Conservation (phyloP, 2,329 filamentous ascomycete genomes). For the Aspergillus niger region DNA sequence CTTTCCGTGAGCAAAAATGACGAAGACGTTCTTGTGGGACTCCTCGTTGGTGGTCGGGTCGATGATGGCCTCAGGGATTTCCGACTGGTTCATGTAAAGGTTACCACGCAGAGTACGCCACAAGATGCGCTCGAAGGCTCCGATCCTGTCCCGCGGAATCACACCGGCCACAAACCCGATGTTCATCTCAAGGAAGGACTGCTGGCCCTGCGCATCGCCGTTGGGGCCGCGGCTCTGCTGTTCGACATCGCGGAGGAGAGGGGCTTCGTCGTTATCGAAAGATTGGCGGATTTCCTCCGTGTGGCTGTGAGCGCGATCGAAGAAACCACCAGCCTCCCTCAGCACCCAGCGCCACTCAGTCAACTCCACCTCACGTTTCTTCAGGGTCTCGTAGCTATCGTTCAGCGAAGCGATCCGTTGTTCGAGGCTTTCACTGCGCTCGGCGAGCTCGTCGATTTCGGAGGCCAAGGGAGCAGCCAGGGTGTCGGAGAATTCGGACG, state of each 20-base stretch:
- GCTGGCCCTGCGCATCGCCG: conserved; percentile 66
- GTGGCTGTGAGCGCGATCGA: conserved; percentile 92
- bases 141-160: conserved; percentile 88
- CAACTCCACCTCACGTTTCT: conserved; percentile 95
- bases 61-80: conserved; percentile 90
- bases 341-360: conserved; percentile 99
- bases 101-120: conserved; percentile 98
- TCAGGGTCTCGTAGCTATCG: conserved; percentile 97
- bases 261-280: conserved; percentile 83
- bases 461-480: conserved; percentile 85
- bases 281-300: conserved; percentile 95
- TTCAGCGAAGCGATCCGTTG: conserved; percentile 88
- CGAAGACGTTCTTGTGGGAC: conserved; percentile 96
- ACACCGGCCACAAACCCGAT: conserved; percentile 98
- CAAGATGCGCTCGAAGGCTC: conserved; percentile 92
- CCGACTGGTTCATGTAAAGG: conserved; percentile 99
- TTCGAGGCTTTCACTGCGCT: conserved; percentile 89
- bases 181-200: conserved; percentile 95
- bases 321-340: conserved; percentile 94
- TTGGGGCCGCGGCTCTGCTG: conserved; percentile 69
- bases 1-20: conserved; percentile 98
- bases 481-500: conserved; percentile 85
- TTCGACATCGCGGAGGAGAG: conserved; percentile 88
- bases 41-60: conserved; percentile 91
- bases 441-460: conserved; percentile 93